Base-by-base conservation (phyloP, 2,329 filamentous ascomycete species). In the Huntiella savannae region DNA sequence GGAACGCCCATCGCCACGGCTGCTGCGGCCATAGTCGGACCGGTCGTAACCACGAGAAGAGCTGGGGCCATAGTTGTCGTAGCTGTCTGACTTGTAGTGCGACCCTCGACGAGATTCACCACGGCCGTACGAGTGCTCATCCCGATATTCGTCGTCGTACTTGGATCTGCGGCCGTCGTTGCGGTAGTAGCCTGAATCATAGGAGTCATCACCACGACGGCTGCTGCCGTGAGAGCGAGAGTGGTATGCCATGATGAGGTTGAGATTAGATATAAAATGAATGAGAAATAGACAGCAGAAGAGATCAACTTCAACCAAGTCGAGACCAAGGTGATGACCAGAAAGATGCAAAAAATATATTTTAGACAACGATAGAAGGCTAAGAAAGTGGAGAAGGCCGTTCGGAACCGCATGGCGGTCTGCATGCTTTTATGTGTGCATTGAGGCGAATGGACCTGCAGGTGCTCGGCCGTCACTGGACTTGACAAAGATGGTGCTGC, bases 201-300 rank as follows among this genome's bases (percentile, higher is more conserved):
- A 43, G 16, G 37, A 19, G 17, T 43, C 43, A 22, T 49, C 39
- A 32, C 46, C 43, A 22, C 39, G 43, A 34, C 43, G 32, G 35
- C 42, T 22, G 6, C 42, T n/a, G n/a, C 39, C 43, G 22, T 17
- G 43, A 15, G 47, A 46, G 12, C 47, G 47, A 16, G 34, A 46
- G 40, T 43, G n/a, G 35, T 46, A 49, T 22, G 43, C 43, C 47
- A 49, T 49, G 10, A n/a, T 35, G 10, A 17, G 15, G 5, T 7
- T 44, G 32, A 33, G 42, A 15, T 35, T 28, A 28, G 15, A 32
- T 41, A 15, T 34, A 41, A 41, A 8, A 36, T 15, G 33, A 17
- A 41, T 19, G 41, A 35, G 33, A 35, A 22, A 12, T n/a, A 45
- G 11, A 38, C 13, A 17, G 5, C 19, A 36, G 41, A 1, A 28